phyloP scores from a whole-genome alignment of 495 filamentous ascomycete genomes.

The Aspergillus cristatus region DNA sequence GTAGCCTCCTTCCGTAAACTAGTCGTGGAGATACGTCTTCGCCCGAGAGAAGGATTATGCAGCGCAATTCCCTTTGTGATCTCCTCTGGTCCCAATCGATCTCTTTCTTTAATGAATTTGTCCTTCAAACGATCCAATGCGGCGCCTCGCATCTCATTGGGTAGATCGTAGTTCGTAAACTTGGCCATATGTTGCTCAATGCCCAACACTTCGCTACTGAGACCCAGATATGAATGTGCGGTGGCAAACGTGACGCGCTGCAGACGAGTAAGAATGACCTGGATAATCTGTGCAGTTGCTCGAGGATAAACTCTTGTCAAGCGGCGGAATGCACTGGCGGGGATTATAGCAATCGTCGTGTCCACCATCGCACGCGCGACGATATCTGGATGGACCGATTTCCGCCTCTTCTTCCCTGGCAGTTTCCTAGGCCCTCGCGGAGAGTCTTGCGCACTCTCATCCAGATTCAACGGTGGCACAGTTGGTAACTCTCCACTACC shows the following conservation, averaged over 20 bases:
- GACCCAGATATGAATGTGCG: slow-evolving; percentile 83
- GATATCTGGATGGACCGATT: slow-evolving; percentile 92
- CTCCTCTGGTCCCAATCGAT: slow-evolving; percentile 77
- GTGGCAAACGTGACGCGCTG: slow-evolving; percentile 92
- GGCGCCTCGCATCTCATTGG: slow-evolving; percentile 79
- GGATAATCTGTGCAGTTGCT: slow-evolving; percentile 93
- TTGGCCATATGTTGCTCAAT: slow-evolving; percentile 88
- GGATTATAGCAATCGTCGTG: slow-evolving; percentile 96
- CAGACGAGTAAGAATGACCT: slow-evolving; percentile 89
- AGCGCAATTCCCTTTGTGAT: slow-evolving; percentile 88
- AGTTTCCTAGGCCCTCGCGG: slow-evolving; percentile 8
- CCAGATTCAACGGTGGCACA: slow-evolving; percentile 70
- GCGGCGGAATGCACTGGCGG: slow-evolving; percentile 87
- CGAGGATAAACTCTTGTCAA: slow-evolving; percentile 93
- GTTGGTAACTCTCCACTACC: slow-evolving; percentile 23
- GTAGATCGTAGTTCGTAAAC: slow-evolving; percentile 84
- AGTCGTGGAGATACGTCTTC: slow-evolving; percentile 62
- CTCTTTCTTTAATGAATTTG: slow-evolving; percentile 79
- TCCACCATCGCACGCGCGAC: slow-evolving; percentile 94
- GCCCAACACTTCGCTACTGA: slow-evolving; percentile 81
- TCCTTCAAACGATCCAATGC: slow-evolving; percentile 83
- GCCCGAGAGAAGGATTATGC: slow-evolving; percentile 66
- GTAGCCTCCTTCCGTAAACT: slow-evolving; percentile 73
- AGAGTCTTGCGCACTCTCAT: slow-evolving; percentile 28
- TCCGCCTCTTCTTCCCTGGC: slow-evolving; percentile 39